phyloP scores from a whole-genome alignment of 345 rosid species.

The Bruguiera gymnorhiza region DNA sequence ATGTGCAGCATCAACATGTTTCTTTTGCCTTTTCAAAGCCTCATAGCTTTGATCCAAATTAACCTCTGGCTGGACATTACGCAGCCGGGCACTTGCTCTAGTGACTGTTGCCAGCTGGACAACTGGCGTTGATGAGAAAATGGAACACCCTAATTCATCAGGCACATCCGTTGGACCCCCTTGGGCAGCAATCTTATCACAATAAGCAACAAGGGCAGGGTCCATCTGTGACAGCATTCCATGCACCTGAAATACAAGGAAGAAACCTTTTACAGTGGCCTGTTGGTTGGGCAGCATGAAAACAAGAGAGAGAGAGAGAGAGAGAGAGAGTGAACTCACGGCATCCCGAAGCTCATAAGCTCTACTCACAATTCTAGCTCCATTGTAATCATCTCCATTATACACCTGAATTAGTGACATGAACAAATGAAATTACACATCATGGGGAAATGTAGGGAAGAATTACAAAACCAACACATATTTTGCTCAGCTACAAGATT shows the following conservation, averaged over 20 bases:
- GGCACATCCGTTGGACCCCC: slow-evolving; percentile 84
- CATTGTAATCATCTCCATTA: slow-evolving; percentile 93
- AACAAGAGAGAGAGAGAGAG: neutral
- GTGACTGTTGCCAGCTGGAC: slow-evolving; percentile 75
- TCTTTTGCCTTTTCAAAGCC: slow-evolving; percentile 77
- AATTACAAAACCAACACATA: neutral
- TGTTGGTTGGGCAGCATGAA: neutral
- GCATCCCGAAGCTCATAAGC: slow-evolving; percentile 93
- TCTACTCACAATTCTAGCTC: slow-evolving; percentile 93
- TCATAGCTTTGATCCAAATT: slow-evolving; percentile 68
- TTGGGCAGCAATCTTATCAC: slow-evolving; percentile 84
- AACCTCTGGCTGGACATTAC: slow-evolving; percentile 86
- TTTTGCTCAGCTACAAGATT: no score
- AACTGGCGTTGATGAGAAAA: slow-evolving; percentile 62
- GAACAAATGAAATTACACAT: slow-evolving; percentile 6
- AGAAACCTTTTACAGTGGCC: neutral
- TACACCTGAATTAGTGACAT: slow-evolving; percentile 48
- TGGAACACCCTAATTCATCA: slow-evolving; percentile 63
- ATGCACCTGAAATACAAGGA: slow-evolving; percentile 57
- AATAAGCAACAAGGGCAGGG: slow-evolving; percentile 72
- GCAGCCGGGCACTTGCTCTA: slow-evolving; percentile 89
- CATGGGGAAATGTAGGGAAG: neutral
- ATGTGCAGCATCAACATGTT: slow-evolving; percentile 43
- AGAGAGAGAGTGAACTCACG: slow-evolving; percentile 36
- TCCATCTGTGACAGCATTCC: slow-evolving; percentile 99